Evolutionary conservation across 306 rosid genomes (phyloP).

Genomic region (Morella rubra): DNA sequence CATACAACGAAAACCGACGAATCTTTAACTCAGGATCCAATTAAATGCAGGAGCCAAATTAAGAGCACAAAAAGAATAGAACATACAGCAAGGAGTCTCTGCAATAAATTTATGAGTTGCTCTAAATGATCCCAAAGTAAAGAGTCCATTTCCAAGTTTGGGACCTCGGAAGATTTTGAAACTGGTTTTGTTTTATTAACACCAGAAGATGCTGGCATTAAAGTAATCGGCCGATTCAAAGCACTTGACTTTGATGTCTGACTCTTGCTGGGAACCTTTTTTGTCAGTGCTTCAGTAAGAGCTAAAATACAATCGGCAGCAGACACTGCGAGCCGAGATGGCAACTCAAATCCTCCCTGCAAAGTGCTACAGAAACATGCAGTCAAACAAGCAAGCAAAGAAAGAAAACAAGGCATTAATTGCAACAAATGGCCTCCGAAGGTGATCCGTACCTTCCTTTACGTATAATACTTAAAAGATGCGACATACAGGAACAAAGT

Average conservation of each 20-base stretch:
- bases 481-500: conserved; percentile 47
- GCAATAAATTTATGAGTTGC: conserved; percentile 54
- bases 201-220: conserved; percentile 32
- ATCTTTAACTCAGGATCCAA: neutral
- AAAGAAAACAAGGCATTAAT: neutral
- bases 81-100: conserved; percentile 78
- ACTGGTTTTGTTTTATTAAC: conserved; percentile 39
- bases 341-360: conserved; percentile 88
- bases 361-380: conserved; percentile 49
- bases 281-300: conserved; percentile 62
- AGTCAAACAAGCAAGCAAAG: conserved; percentile 14
- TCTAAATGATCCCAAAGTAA: conserved; percentile 72
- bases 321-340: conserved; percentile 83
- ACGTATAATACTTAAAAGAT: conserved; percentile 42
- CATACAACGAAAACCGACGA: neutral
- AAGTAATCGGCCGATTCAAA: conserved; percentile 39
- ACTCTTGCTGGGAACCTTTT: conserved; percentile 42
- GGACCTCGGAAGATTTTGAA: conserved; percentile 38
- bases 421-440: neutral
- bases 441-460: conserved; percentile 64
- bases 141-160: conserved; percentile 46
- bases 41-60: neutral
- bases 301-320: conserved; percentile 83
- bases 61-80: neutral
- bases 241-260: conserved; percentile 36